Base-by-base conservation (phyloP, 768 basidiomycete species). In the Guyanaporus albipodus region DNA sequence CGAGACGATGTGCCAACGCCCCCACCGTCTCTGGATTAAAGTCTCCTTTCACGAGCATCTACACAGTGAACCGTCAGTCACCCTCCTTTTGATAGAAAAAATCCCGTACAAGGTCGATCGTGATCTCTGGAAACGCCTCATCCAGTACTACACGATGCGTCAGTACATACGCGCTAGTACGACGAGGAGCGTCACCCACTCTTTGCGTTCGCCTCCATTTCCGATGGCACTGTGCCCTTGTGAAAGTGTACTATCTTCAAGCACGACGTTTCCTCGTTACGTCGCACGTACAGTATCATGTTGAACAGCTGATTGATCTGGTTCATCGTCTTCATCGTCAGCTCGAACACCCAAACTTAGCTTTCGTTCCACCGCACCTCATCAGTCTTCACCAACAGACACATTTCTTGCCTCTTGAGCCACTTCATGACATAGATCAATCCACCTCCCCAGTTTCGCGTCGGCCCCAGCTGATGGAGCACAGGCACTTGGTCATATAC, bases 151-250 rank as follows among this genome's bases (percentile, higher is more conserved):
- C 18, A 6, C 44, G 19, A 8, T 3, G 6, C 29, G 35, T 60
- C 10, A 53, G 17, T n/a, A n/a, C n/a, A n/a, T n/a, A n/a, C n/a
- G n/a, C n/a, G n/a, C n/a, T n/a, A n/a, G n/a, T n/a, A n/a, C n/a
- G n/a, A n/a, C n/a, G n/a, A n/a, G n/a, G n/a, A n/a, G n/a, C n/a
- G n/a, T 31, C 18, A 58, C 70, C 19, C 42, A 80, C 82, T 80
- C 59, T 79, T 84, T 26, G 76, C 72, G 56, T 87, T 89, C 5
- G 84, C 82, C 59, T 83, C 85, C 54, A 89, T 64, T 56, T 89
- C 87, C 0, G 81, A 81, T 1, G 86, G 86, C 21, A 81, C 69
- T 24, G 76, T 77, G 19, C 66, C 69, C 22, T 80, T 74, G 46
- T 75, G 70, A 55, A 85, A 86, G 55, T 87, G 83, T 4, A 87